Percentiles rank a stretch among this genome's conserved stretches.
These are phyloP conservation scores for Penicillium sp. DNA, from an alignment of 2,329 filamentous ascomycete species.

Conservation along the genomic window DNA sequence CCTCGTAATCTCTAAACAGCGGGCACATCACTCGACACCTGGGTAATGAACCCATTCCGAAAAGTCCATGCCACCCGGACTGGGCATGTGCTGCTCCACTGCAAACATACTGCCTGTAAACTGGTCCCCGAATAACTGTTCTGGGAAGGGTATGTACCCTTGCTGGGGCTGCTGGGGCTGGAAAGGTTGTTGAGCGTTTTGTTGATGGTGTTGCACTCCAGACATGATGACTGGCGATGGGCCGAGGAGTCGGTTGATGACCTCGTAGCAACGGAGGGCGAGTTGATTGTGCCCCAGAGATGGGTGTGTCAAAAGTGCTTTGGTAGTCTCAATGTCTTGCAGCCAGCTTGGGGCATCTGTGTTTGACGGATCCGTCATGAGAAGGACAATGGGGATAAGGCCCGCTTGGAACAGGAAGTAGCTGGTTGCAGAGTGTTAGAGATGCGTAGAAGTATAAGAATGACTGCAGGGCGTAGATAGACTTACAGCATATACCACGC, in stretches of 20 bases:
- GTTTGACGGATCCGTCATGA: constrained; percentile 46
- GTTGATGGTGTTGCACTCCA: neutral
- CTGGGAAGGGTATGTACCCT: constrained; percentile 41
- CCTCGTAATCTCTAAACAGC: neutral
- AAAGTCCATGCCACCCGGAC: constrained; percentile 39
- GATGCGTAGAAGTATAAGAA: too few relatives aligned
- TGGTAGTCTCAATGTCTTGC: constrained; percentile 45
- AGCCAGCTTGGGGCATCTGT: constrained; percentile 41
- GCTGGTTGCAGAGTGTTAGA: constrained; percentile 13
- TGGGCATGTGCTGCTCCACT: constrained; percentile 34
- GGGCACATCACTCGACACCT: constrained; percentile 21
- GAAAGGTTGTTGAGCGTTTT: constrained; percentile 16
- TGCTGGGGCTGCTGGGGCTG: constrained; percentile 23
- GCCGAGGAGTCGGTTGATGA: constrained; percentile 41
- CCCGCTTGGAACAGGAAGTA: constrained; percentile 52
- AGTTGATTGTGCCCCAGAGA: constrained; percentile 43
- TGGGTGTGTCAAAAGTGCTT: constrained; percentile 42
- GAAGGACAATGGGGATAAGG: constrained; percentile 46
- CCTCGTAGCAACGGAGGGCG: constrained; percentile 42
- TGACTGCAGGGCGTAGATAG: too few relatives aligned
- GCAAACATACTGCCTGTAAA: constrained; percentile 40
- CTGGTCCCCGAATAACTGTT: constrained; percentile 39
- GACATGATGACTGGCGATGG: constrained; percentile 29
- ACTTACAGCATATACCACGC: constrained; percentile 49
- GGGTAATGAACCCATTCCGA: constrained; percentile 45